These are phyloP conservation scores for Calonectria multiphialidica DNA, from an alignment of 2,329 filamentous ascomycete species.

Conservation along the genomic window DNA sequence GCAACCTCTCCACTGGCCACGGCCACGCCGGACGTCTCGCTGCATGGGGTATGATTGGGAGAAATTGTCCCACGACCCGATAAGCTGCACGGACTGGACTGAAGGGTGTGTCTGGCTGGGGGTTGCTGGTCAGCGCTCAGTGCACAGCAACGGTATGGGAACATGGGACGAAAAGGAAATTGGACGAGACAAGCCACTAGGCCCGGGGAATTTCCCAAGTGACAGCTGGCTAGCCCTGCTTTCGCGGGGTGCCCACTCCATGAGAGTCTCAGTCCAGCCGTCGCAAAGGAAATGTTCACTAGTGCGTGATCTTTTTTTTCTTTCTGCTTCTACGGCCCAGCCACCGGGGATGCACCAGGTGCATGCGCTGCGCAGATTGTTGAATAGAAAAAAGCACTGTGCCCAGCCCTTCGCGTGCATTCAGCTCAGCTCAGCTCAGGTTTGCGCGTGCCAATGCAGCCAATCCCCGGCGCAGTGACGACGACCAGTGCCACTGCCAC, in stretches of 20 bases:
- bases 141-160: slow-evolving; percentile 34
- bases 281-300: not conserved
- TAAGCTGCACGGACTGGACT: slow-evolving; percentile 79
- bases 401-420: slow-evolving; percentile 5
- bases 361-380: slow-evolving; percentile 10
- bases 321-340: slow-evolving; percentile 2
- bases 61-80: slow-evolving; percentile 98
- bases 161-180: slow-evolving; percentile 44
- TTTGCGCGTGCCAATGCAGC: slow-evolving; percentile 18
- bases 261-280: not conserved
- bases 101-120: slow-evolving; percentile 70
- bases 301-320: not conserved
- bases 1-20: slow-evolving; percentile 87
- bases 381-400: slow-evolving; percentile 3
- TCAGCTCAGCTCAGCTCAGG: slow-evolving; percentile 6
- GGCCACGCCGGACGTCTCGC: slow-evolving; percentile 79
- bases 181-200: slow-evolving; percentile 39
- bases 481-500: slow-evolving; percentile 13
- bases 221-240: slow-evolving; percentile 29
- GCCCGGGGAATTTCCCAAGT: slow-evolving; percentile 17
- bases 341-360: slow-evolving; percentile 4
- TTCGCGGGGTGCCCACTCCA: slow-evolving; percentile 16
- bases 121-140: slow-evolving; percentile 43
- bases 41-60: slow-evolving; percentile 82
- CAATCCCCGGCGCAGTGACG: slow-evolving; percentile 1